Base-by-base conservation (phyloP, 495 filamentous ascomycete species). In the Parathielavia appendiculata region DNA sequence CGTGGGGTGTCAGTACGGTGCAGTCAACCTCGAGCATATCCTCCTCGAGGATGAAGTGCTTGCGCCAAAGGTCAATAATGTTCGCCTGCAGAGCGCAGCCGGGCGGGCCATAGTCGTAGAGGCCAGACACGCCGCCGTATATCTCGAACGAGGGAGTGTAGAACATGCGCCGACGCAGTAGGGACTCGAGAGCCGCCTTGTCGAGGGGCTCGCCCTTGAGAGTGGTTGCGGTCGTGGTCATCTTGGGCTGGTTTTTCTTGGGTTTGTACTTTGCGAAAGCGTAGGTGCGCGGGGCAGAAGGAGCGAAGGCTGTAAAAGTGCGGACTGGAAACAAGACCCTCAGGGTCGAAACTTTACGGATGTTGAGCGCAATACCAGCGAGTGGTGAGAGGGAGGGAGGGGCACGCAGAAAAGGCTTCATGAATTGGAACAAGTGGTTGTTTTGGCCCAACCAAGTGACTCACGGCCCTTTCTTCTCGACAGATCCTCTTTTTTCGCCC, bases 91-190 rank as follows among this genome's bases (percentile, higher is more conserved):
- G 76, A 35, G 88, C 79, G 66, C 87, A 90, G 57, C 90, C 90
- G 14, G 88, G 86, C 23, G 90, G 89, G 63, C 90, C 89, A 73
- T 89, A 91, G 65, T 95, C 90, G 72, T 86, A 95, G 20, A 92
- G 85, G 67, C 90, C 90, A 57, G 86, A 84, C 35, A 91, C 87
- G 68, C 90, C 90, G 66, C 88, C 87, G 67, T 97, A 97, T 62
- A 92, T 88, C 69, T 97, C 93, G 71, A 96, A 98, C 49, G 90
- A 84, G 47, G 91, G 95, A 55, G 92, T 95, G 74, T 91, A 96
- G 80, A 97, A 95, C 74, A 92, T 77, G 71, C 92, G 86, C 55
- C 91, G 86, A 57, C 88, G 83, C 60, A 97, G 83, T 70, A 97
- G 82, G 35, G 84, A 86, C 63, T 97, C 93, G 65, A 97, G 81